A percentile compares a stretch with the other conserved stretches of the same genome.
Evolutionary conservation across 352 stramenopile genomes (phyloP).

Genomic region (Hyaloperonospora arabidopsidis): DNA sequence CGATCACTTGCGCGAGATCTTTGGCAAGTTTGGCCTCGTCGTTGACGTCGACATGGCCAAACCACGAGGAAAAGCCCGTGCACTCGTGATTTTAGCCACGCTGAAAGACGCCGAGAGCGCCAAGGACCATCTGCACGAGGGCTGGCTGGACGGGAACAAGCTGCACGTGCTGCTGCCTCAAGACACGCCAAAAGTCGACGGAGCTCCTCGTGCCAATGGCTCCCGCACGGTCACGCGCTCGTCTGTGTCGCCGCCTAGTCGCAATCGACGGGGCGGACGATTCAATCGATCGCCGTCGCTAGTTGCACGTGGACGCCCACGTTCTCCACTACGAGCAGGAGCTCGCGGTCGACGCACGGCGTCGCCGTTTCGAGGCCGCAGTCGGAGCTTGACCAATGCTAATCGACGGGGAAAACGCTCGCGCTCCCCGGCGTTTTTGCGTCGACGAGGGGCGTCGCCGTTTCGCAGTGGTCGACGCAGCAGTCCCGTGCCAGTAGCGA

Average conservation of each 20-base stretch:
- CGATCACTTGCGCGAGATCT: slow-evolving; percentile 80
- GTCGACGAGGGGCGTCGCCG: slow-evolving; percentile 33
- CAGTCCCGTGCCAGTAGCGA: slow-evolving; percentile 11
- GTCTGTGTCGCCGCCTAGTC: slow-evolving; percentile 21
- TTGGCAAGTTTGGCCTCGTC: slow-evolving; percentile 77
- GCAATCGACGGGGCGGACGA: slow-evolving; percentile 14
- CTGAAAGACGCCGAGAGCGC: slow-evolving; percentile 47
- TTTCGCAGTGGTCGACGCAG: slow-evolving; percentile 30
- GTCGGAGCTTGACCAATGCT: slow-evolving; percentile 26
- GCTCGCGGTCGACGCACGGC: slow-evolving; percentile 21
- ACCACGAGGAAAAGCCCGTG: slow-evolving; percentile 30
- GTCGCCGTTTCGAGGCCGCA: slow-evolving; percentile 48
- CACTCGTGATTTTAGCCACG: slow-evolving; percentile 51
- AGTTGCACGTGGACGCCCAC: slow-evolving; percentile 11
- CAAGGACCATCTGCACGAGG: slow-evolving; percentile 74
- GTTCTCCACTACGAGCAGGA: slow-evolving; percentile 8
- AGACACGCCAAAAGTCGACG: slow-evolving; percentile 7
- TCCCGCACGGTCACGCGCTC: slow-evolving; percentile 10
- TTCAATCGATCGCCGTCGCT: slow-evolving; percentile 17
- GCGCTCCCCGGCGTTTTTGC: slow-evolving; percentile 29
- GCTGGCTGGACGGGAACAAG: slow-evolving; percentile 77
- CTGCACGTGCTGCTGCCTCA: slow-evolving; percentile 41
- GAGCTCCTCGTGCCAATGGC: neutral
- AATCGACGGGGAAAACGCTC: slow-evolving; percentile 23
- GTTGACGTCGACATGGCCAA: slow-evolving; percentile 45